Evolutionary conservation across 345 rosid species (phyloP), one percentile per base, ranked within the genome.

Genomic region (Boechera retrofracta): DNA sequence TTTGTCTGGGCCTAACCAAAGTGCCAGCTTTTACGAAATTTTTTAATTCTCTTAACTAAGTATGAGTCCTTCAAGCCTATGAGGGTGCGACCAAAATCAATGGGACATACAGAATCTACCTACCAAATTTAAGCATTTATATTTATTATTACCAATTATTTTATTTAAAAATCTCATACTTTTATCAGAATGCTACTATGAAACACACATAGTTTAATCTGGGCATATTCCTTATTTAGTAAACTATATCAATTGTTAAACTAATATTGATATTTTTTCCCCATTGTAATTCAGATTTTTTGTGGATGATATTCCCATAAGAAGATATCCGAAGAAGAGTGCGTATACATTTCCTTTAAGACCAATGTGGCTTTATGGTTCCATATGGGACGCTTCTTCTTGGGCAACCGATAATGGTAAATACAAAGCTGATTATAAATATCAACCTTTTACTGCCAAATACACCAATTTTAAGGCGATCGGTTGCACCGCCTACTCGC

Each of bases 361-460:
- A 83, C 97, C 99, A 73, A 92, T 92, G 97, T 91, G 97, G 96
- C 81, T 91, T 2, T 92, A 95, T 71, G 97, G 98, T 69, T 95
- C 99, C 51, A 95, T 95, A 63, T 95, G 99, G 99, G 99, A 95
- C 45, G 99, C 99, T 3, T 92, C 99, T 5, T 85, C 96, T 2
- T 95, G 99, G 99, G 99, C 99, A 6, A 95, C 99, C 0, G 99
- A 95, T 28, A 87, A 95, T 65, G 98, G 99, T 13, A 95, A 86
- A 81, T 95, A 95, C 91, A 95, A 87, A 83, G 98, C 93, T 0
- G 90, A 95, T 58, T 92, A 92, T 13, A 83, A 70, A 16, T 95
- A 91, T 82, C 99, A 95, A 45, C 99, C 99, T 1, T 95, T 95
- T 64, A 81, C 89, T 39, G 98, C 93, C 0, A 72, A 65, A 65